Evolutionary conservation across 768 basidiomycete genomes (phyloP), one percentile per base, ranked within the genome.

Genomic region (Boletus rex-veris): DNA sequence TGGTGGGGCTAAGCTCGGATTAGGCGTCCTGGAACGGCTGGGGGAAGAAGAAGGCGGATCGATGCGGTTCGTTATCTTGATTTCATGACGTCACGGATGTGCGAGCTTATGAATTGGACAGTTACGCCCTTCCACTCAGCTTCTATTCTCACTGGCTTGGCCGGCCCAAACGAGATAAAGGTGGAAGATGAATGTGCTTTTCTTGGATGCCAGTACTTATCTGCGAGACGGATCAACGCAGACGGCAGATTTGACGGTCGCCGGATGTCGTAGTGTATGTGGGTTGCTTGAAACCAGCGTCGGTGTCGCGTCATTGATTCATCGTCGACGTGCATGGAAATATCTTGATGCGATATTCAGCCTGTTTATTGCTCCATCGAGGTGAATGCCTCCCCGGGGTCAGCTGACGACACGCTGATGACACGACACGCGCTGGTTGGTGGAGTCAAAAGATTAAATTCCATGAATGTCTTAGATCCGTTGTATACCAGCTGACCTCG

Each of bases 111-210:
- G 54, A 14, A 39, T 47, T 43, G 54, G 18, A 14, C 53, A 92
- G 94, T 62, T 97, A 95, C 69, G 90, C 92, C 10, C 77, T 98
- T 9, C 96, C 98, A 68, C 76, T 98, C 96, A 0, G 92, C 92
- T 1, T 88, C 89, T 19, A 95, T 98, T 64, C 79, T 98, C 4
- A 86, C 94, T 3, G 74, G 77, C 35, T 71, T 94, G 30, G 81
- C 79, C 0, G 94, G 94, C 3, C 85, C 92, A 54, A 78, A 72
- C 33, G 86, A 93, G 63, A 92, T 98, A 52, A 82, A 85, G 56
- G 72, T 85, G 4, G 93, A 98, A 58, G 97, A 99, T 69, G 21
- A 24, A 85, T 98, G 45, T 31, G 66, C 75, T 99, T 31, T 99
- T 99, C 78, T 76, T 98, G 63, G 95, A 98, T 69, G 93, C 95